phyloP scores from a whole-genome alignment of 1,284 basidiomycete genomes.

The Austropuccinia psidii region DNA sequence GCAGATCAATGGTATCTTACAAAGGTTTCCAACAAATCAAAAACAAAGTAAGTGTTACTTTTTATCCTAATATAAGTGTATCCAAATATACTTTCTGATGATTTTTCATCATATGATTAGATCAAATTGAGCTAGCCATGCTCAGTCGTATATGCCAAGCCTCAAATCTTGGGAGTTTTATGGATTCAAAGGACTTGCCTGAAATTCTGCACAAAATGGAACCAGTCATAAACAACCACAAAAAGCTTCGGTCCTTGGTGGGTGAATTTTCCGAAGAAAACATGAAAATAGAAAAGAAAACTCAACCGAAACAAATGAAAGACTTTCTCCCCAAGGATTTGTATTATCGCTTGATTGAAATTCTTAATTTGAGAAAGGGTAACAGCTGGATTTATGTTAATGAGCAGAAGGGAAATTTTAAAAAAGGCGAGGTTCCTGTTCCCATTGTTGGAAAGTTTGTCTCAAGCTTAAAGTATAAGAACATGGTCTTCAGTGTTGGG shows the following conservation, averaged over 20 bases:
- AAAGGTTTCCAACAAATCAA: constrained; percentile 12
- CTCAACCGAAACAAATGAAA: not conserved
- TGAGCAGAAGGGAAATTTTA: not conserved
- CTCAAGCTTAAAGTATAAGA: not conserved
- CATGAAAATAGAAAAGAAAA: not conserved
- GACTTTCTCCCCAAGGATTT: not conserved
- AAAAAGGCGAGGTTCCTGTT: not conserved
- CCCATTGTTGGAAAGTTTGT: not conserved
- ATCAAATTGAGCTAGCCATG: constrained; percentile 6
- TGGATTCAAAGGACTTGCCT: not conserved
- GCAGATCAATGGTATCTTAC: constrained; percentile 23
- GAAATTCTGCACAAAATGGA: not conserved
- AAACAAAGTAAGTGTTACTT: not conserved
- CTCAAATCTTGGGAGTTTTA: constrained; percentile 1
- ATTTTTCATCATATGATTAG: not conserved
- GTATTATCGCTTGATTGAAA: not conserved
- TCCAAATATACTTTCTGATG: not conserved
- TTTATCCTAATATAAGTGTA: not conserved
- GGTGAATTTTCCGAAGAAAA: not conserved
- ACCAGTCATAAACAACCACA: not conserved
- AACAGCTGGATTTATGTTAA: not conserved
- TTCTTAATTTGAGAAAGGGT: not conserved
- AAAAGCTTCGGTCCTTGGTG: not conserved
- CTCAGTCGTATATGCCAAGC: constrained; percentile 6
- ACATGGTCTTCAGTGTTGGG: not conserved